Conservation (phyloP, 441 rosid genomes). For the Gossypium gossypioides region DNA sequence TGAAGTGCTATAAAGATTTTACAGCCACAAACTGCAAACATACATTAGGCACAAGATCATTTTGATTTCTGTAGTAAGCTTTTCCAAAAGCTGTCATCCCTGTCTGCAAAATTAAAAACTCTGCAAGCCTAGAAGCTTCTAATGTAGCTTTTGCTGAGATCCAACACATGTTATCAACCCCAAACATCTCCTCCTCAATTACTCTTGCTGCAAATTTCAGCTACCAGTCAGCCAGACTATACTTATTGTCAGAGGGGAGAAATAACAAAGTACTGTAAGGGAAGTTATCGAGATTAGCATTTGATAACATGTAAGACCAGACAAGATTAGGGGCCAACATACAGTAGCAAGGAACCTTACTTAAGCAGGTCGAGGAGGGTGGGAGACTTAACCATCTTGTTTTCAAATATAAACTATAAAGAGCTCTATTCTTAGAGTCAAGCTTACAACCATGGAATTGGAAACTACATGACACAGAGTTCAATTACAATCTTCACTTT, state of each 20-base stretch:
- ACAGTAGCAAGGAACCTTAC: neutral
- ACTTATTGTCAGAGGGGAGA: neutral
- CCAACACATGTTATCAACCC: conserved; percentile 77
- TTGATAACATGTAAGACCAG: neutral
- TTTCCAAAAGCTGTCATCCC: conserved; percentile 98
- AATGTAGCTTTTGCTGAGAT: conserved; percentile 81
- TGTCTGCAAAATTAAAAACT: conserved; percentile 76
- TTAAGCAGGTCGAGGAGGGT: neutral
- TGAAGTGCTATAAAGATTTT: conserved; percentile 10
- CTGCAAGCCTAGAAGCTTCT: conserved; percentile 84
- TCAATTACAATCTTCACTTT: neutral
- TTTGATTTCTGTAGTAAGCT: conserved; percentile 71
- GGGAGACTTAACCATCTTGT: neutral
- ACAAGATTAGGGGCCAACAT: neutral
- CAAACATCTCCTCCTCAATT: conserved; percentile 92
- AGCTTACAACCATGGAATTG: neutral
- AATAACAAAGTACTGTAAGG: neutral
- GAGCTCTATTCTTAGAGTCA: neutral
- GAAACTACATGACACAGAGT: neutral
- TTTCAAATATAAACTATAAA: neutral
- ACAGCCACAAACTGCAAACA: conserved; percentile 4
- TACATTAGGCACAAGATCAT: conserved; percentile 88
- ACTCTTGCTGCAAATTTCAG: conserved; percentile 61
- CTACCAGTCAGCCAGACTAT: conserved; percentile 16
- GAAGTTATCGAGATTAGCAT: neutral